These are phyloP conservation scores for Mycena galericulata DNA, from an alignment of 768 basidiomycete species.

Conservation along the genomic window DNA sequence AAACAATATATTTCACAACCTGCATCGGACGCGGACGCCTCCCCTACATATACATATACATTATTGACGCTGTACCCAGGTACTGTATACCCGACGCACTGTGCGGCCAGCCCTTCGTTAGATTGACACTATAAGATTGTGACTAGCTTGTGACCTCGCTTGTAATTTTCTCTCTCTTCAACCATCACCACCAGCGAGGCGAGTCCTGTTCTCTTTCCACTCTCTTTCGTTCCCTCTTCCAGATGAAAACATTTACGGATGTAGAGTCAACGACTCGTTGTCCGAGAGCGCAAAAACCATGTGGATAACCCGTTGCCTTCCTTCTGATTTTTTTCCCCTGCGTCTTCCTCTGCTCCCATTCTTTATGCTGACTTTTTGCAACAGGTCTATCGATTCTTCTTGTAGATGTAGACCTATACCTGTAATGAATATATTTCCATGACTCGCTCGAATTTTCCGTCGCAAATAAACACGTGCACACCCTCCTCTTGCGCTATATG, in stretches of 20 bases:
- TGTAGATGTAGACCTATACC: neutral
- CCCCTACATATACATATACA: conserved; percentile 15
- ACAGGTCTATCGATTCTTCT: conserved; percentile 1
- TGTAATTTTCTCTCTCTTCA: neutral
- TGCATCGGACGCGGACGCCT: conserved; percentile 16
- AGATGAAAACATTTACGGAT: conserved; percentile 49
- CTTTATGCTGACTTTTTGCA: neutral
- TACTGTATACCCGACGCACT: conserved; percentile 23
- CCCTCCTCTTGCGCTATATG: conserved; percentile 58
- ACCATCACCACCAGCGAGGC: conserved; percentile 17
- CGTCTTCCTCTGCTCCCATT: conserved; percentile 38
- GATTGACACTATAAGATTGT: neutral
- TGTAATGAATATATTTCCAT: neutral
- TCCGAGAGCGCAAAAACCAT: conserved; percentile 55
- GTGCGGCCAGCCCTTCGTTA: neutral
- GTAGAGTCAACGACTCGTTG: conserved; percentile 44
- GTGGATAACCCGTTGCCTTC: conserved; percentile 78
- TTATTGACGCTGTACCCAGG: conserved; percentile 22
- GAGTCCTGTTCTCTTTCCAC: conserved; percentile 16
- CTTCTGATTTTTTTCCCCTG: conserved; percentile 56
- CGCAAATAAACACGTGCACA: neutral
- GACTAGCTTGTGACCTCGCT: no score
- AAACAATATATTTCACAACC: neutral
- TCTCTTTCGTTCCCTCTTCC: no score
- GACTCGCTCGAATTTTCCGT: neutral